Evolutionary conservation across 345 rosid genomes (phyloP).

Genomic region (Lepidium didymum): DNA sequence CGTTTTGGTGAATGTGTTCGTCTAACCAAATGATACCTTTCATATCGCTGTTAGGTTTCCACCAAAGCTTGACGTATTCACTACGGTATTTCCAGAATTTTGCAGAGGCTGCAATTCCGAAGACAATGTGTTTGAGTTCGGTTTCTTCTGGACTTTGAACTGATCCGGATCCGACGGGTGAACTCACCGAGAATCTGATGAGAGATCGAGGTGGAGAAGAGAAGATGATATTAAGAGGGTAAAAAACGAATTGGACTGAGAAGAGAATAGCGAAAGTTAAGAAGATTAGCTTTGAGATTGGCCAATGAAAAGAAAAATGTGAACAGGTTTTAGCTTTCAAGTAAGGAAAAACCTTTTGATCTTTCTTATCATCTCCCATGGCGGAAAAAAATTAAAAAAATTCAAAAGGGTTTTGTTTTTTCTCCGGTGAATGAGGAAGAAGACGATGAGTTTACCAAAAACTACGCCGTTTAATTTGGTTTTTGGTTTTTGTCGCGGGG

Average conservation of each 20-base stretch:
- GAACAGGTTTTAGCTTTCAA: constrained; percentile 10
- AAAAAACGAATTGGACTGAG: constrained; percentile 16
- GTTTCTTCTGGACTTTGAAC: constrained; percentile 23
- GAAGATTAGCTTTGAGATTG: not conserved
- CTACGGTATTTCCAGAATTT: constrained; percentile 54
- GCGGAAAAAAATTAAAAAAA: not conserved
- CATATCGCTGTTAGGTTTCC: constrained; percentile 44
- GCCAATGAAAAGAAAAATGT: not conserved
- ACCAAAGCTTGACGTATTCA: constrained; percentile 70
- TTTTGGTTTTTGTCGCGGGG: not conserved
- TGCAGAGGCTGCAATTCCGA: constrained; percentile 71
- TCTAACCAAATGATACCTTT: constrained; percentile 76
- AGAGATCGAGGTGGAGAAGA: constrained; percentile 3
- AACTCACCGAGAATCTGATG: not conserved
- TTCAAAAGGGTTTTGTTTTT: not conserved
- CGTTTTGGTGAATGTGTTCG: constrained; percentile 18
- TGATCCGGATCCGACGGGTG: constrained; percentile 1
- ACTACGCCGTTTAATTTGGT: not conserved
- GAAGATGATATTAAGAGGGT: not conserved
- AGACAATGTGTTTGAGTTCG: constrained; percentile 45
- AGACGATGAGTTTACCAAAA: not conserved
- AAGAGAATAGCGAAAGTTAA: constrained; percentile 8
- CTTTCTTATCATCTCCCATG: constrained; percentile 23
- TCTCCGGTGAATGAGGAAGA: not conserved
- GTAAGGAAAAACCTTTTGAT: not conserved